A percentile compares a stretch with the other conserved stretches of the same genome.
Conservation (phyloP, 768 basidiomycete genomes). For the Amanita subjunquillea region DNA sequence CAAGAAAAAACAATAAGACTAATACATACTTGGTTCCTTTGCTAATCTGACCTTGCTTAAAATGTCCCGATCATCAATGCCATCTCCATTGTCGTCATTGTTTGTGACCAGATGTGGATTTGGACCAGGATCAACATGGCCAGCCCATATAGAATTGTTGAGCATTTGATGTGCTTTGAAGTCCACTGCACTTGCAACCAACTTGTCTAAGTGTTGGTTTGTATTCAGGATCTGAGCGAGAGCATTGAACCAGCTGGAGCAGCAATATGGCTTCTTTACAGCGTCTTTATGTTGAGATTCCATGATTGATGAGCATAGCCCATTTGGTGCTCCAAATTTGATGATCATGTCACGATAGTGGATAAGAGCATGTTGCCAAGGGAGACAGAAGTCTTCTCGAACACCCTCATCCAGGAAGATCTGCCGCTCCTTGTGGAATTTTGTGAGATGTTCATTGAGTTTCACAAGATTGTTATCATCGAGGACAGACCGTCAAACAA, state of each 20-base stretch:
- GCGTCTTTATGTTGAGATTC: conserved; percentile 25
- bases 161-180: not conserved
- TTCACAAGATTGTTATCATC: conserved; percentile 9
- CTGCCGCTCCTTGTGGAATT: conserved; percentile 12
- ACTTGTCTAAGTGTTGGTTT: not conserved
- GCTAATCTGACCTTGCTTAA: too few species aligned
- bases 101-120: too few species aligned
- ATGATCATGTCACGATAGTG: conserved; percentile 18
- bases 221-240: not conserved
- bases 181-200: not conserved
- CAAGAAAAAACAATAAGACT: too few species aligned
- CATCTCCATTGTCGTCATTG: too few species aligned
- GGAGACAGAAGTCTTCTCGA: conserved; percentile 14
- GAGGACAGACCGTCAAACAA: conserved; percentile 11
- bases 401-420: conserved; percentile 12
- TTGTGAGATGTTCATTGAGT: conserved; percentile 9
- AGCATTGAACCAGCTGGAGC: not conserved
- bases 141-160: too few species aligned
- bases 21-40: too few species aligned
- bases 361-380: conserved; percentile 19
- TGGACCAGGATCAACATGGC: not conserved
- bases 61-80: too few species aligned
- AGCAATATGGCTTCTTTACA: conserved; percentile 21
- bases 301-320: conserved; percentile 25
- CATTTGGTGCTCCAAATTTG: conserved; percentile 21